These are phyloP conservation scores for Saccharomycopsis sp. DNA, from an alignment of 805 yeast genomes.

Conservation along the genomic window DNA sequence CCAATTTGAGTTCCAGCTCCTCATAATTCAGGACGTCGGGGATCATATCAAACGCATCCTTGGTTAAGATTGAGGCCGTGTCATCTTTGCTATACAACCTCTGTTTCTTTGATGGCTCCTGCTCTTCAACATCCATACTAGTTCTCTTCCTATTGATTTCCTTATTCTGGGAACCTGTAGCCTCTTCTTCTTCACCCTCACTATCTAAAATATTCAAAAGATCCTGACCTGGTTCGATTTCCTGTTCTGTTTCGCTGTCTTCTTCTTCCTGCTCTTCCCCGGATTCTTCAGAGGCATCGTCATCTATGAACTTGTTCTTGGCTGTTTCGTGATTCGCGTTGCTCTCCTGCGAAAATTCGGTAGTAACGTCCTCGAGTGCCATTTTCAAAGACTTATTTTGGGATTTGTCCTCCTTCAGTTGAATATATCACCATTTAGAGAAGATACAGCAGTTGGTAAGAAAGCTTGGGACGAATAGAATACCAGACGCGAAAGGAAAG, in stretches of 20 bases:
- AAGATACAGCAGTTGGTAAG: too few species aligned
- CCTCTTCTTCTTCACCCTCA: background rate
- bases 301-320: background rate
- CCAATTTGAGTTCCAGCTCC: background rate
- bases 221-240: background rate
- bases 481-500: too few species aligned
- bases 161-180: background rate
- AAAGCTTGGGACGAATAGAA: too few species aligned
- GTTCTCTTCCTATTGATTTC: background rate
- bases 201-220: background rate
- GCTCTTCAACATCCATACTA: background rate
- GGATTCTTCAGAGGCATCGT: background rate
- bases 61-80: constrained; percentile 5
- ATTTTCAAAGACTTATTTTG: too few species aligned
- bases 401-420: too few species aligned
- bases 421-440: too few species aligned
- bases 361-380: background rate
- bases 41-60: background rate
- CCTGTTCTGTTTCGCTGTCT: background rate
- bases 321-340: background rate
- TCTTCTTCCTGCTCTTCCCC: background rate
- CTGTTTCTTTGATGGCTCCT: constrained; percentile 7
- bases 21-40: background rate
- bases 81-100: background rate
- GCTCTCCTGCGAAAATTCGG: background rate